A percentile compares a stretch with the other conserved stretches of the same genome.
Conservation (phyloP, 805 yeast genomes). For the Pichia pseudocactophila region DNA sequence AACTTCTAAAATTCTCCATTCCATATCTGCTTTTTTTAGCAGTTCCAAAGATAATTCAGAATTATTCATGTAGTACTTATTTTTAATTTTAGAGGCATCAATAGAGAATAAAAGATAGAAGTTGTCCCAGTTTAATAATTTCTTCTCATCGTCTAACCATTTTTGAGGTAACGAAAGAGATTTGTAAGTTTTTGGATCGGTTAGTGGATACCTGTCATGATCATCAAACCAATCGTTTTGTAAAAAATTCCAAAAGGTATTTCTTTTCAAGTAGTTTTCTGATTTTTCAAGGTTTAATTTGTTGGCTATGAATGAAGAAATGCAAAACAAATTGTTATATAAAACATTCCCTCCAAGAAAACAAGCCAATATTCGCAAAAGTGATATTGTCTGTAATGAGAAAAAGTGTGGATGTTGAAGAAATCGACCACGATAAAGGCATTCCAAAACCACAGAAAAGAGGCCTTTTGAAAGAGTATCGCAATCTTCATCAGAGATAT, state of each 20-base stretch:
- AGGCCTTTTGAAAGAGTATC: conserved; percentile 23
- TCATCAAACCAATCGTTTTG: conserved; percentile 29
- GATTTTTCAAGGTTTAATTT: conserved; percentile 20
- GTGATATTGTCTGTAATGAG: conserved; percentile 22
- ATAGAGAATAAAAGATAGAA: conserved; percentile 19
- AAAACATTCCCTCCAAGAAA: conserved; percentile 26
- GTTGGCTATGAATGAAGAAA: conserved; percentile 15
- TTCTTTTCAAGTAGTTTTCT: neutral
- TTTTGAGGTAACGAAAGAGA: conserved; percentile 20
- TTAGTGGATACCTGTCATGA: conserved; percentile 18
- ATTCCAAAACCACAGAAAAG: conserved; percentile 26
- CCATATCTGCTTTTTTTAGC: conserved; percentile 20
- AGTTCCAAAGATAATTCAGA: conserved; percentile 13
- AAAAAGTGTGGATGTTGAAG: conserved; percentile 24
- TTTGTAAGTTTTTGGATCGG: conserved; percentile 16
- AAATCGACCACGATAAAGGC: conserved; percentile 26
- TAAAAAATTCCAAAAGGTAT: conserved; percentile 25
- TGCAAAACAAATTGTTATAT: conserved; percentile 19
- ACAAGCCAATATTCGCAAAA: conserved; percentile 22
- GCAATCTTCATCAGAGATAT: conserved; percentile 19
- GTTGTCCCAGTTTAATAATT: conserved; percentile 16
- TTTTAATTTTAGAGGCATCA: conserved; percentile 21
- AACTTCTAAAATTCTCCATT: conserved; percentile 19
- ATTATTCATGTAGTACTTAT: conserved; percentile 21
- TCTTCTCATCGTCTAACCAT: conserved; percentile 12